These are phyloP conservation scores for Cetradonia linearis DNA, from an alignment of 495 filamentous ascomycete genomes.

Conservation along the genomic window DNA sequence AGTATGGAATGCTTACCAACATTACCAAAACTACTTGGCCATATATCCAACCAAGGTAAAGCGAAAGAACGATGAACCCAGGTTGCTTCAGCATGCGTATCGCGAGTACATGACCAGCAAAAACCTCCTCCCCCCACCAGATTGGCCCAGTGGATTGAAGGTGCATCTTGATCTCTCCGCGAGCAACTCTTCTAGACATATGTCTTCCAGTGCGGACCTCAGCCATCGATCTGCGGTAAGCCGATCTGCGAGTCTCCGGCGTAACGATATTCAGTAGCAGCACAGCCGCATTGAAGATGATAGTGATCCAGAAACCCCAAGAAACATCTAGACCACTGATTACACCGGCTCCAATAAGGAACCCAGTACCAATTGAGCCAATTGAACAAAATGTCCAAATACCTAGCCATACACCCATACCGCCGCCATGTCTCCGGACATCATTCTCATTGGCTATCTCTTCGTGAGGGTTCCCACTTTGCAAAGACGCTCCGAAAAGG, in stretches of 20 bases:
- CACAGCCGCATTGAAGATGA: conserved; percentile 49
- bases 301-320: conserved; percentile 66
- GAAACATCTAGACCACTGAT: conserved; percentile 49
- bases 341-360: conserved; percentile 55
- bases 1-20: conserved; percentile 32
- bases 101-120: conserved; percentile 55
- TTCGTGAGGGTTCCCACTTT: conserved; percentile 60
- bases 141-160: conserved; percentile 53
- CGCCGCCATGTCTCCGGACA: conserved; percentile 59
- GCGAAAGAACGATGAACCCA: conserved; percentile 58
- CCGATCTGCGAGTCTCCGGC: conserved; percentile 54
- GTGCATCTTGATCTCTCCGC: conserved; percentile 68
- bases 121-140: conserved; percentile 66
- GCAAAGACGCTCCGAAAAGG: conserved; percentile 61
- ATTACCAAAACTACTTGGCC: conserved; percentile 61
- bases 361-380: conserved; percentile 57
- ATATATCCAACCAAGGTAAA: conserved; percentile 70
- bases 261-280: conserved; percentile 55
- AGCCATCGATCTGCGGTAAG: conserved; percentile 53
- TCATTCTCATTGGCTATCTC: conserved; percentile 53
- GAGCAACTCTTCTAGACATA: conserved; percentile 48
- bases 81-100: conserved; percentile 58
- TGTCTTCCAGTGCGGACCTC: conserved; percentile 47
- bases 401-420: conserved; percentile 67
- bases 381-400: conserved; percentile 67